Evolutionary conservation across 2,329 filamentous ascomycete genomes (phyloP).

Genomic region (Hypoxylon sp.): DNA sequence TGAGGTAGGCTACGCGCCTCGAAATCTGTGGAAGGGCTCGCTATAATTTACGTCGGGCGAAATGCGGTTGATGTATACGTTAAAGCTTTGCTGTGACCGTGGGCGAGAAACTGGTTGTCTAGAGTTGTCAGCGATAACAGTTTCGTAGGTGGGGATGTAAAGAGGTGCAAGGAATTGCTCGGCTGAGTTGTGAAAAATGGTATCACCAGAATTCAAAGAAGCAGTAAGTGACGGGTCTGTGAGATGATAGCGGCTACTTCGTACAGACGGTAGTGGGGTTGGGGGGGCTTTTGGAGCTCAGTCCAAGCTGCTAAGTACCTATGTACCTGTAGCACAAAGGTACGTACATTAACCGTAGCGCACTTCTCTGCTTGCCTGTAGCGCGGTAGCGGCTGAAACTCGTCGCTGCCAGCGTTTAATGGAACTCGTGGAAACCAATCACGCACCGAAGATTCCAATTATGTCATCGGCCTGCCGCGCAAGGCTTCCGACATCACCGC

Average conservation of each 20-base stretch:
- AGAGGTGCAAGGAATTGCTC: conserved; percentile 18
- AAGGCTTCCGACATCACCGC: conserved; percentile 30
- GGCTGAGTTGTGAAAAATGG: conserved; percentile 27
- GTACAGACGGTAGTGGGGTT: conserved; percentile 37
- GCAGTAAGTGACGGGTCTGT: conserved; percentile 35
- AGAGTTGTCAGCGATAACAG: conserved; percentile 3
- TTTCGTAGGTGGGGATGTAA: conserved; percentile 6
- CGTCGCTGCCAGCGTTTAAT: conserved; percentile 22
- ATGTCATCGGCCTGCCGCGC: conserved; percentile 39
- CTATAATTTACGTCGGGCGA: conserved; percentile 34
- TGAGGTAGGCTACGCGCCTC: conserved; percentile 50
- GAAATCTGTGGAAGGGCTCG: conserved; percentile 44
- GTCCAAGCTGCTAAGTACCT: conserved; percentile 24
- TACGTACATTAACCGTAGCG: conserved; percentile 11
- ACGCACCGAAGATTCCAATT: conserved; percentile 23
- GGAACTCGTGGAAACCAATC: conserved; percentile 29
- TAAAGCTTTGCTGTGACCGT: conserved; percentile 9
- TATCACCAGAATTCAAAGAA: conserved; percentile 43
- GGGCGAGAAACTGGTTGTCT: conserved; percentile 5
- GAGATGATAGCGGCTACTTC: conserved; percentile 41
- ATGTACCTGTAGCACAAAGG: conserved; percentile 13
- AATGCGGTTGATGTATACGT: conserved; percentile 19
- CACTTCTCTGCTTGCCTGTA: conserved; percentile 4
- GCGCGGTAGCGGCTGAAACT: conserved; percentile 41
- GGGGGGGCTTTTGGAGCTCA: conserved; percentile 31